phyloP scores from a whole-genome alignment of 1,284 basidiomycete species.

The Sanguinoderma infundibulare region DNA sequence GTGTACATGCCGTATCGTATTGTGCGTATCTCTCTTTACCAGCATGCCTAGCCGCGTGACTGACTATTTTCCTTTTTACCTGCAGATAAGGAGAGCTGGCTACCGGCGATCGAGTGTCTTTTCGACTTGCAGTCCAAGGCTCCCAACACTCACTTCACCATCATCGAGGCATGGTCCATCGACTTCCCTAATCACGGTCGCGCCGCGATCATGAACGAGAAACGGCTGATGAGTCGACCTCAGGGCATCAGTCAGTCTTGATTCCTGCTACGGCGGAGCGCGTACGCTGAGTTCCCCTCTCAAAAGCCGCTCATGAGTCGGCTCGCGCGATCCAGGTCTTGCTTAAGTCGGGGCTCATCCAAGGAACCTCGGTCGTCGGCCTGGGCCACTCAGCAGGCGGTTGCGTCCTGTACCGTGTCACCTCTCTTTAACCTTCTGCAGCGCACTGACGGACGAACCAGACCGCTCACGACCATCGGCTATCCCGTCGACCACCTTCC shows the following conservation, averaged over 20 bases:
- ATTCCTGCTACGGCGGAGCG: background rate
- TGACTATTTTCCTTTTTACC: background rate
- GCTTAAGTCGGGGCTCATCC: constrained; percentile 9
- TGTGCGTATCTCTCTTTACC: background rate
- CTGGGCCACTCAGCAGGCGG: constrained; percentile 13
- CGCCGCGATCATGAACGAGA: constrained; percentile 7
- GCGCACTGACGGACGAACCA: background rate
- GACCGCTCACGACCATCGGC: background rate
- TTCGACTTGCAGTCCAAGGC: constrained; percentile 9
- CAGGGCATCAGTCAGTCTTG: constrained; percentile 4
- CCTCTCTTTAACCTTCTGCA: too few relatives aligned
- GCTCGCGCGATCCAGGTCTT: constrained; percentile 7
- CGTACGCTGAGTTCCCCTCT: too few relatives aligned
- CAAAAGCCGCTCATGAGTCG: constrained; percentile 2
- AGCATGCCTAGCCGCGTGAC: background rate
- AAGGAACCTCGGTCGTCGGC: constrained; percentile 1
- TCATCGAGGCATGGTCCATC: constrained; percentile 20
- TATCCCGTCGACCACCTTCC: constrained; percentile 1
- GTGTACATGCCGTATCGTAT: constrained; percentile 4
- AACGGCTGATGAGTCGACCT: background rate
- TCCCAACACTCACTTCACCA: background rate
- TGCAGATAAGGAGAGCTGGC: constrained; percentile 34
- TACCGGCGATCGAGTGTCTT: constrained; percentile 13
- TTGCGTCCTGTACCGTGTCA: background rate
- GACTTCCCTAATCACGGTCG: constrained; percentile 17